Evolutionary conservation across 345 rosid genomes (phyloP).

Genomic region (Dovyalis caffra): DNA sequence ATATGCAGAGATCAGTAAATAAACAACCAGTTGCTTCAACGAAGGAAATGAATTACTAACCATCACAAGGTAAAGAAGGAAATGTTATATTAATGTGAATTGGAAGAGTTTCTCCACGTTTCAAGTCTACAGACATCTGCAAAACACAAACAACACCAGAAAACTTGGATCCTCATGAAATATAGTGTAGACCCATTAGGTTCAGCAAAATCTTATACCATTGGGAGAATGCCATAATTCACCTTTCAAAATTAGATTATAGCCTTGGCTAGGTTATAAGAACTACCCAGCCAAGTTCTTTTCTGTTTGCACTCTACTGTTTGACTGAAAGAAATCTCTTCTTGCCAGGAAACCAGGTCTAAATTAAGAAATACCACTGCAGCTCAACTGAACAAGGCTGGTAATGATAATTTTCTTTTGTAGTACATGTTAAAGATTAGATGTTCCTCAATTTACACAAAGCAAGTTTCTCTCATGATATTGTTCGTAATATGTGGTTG

Average conservation of each 20-base stretch:
- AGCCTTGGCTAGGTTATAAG: background rate
- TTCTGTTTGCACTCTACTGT: background rate
- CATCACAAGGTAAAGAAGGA: slow-evolving; percentile 91
- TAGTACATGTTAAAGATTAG: background rate
- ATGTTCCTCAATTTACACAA: background rate
- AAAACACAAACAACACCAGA: slow-evolving; percentile 8
- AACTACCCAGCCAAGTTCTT: background rate
- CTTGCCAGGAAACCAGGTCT: background rate
- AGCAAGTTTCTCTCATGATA: background rate
- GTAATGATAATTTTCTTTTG: background rate
- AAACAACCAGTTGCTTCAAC: background rate
- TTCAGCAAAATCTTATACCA: background rate
- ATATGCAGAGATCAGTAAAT: background rate
- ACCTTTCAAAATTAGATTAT: background rate
- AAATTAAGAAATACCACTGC: background rate
- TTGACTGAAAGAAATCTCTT: background rate
- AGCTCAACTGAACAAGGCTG: background rate
- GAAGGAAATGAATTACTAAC: slow-evolving; percentile 33
- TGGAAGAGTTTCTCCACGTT: slow-evolving; percentile 93
- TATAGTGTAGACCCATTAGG: background rate
- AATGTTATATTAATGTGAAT: slow-evolving; percentile 88
- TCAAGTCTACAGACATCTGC: slow-evolving; percentile 98
- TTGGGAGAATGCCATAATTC: background rate
- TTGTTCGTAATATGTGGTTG: background rate
- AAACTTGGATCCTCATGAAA: background rate